A percentile compares a stretch with the other conserved stretches of the same genome.
phyloP scores from a whole-genome alignment of 305 asterid species.

The Fraxinus dipetala region DNA sequence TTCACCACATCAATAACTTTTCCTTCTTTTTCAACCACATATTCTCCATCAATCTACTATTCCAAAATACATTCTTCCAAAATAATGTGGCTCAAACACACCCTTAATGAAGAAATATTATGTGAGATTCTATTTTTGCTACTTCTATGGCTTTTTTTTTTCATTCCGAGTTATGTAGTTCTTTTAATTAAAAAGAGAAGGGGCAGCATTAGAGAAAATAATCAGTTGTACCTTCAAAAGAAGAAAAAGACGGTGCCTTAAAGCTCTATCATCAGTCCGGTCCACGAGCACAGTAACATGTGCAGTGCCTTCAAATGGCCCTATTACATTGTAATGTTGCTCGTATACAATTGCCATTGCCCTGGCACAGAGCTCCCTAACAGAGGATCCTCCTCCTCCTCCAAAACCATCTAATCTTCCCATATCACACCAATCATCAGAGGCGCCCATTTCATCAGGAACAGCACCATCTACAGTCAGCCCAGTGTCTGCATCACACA shows the following conservation, averaged over 20 bases:
- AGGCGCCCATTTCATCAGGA: conserved; percentile 98
- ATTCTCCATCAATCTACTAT: no score
- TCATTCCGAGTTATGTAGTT: neutral
- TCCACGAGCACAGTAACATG: conserved; percentile 94
- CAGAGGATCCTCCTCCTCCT: conserved; percentile 98
- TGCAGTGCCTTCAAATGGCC: conserved; percentile 96
- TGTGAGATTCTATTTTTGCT: neutral
- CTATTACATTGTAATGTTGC: conserved; percentile 72
- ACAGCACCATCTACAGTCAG: conserved; percentile 93
- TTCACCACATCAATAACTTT: no score
- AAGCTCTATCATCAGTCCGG: conserved; percentile 96
- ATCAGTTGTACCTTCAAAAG: conserved; percentile 68
- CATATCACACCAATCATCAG: conserved; percentile 99
- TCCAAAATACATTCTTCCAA: no score
- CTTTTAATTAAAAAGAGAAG: neutral
- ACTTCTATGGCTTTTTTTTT: neutral
- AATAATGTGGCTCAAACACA: no score
- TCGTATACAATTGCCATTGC: conserved; percentile 99
- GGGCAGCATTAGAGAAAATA: conserved; percentile 3
- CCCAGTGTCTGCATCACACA: conserved; percentile 98
- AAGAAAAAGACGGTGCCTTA: conserved; percentile 98
- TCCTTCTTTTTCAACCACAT: no score
- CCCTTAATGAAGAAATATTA: conserved; percentile 15
- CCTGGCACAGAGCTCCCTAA: conserved; percentile 99
- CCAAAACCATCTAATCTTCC: conserved; percentile 99